Conservation (phyloP, 2,329 filamentous ascomycete species). For the Paraconiothyrium sp. region DNA sequence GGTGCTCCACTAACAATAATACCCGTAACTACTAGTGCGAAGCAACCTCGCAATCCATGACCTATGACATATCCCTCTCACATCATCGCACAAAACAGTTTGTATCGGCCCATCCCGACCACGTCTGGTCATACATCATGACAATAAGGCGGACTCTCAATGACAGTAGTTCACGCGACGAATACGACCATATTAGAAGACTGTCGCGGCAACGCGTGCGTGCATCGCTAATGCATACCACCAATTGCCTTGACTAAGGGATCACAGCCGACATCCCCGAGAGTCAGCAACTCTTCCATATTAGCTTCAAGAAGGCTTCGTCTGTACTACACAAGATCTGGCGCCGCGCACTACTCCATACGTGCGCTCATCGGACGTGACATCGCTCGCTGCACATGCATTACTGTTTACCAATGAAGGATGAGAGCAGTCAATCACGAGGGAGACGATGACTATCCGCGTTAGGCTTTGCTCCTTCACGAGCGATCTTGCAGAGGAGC, state of each 20-base stretch:
- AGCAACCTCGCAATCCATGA: not conserved
- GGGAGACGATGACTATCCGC: not conserved
- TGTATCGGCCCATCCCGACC: not conserved
- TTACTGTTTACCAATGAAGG: not conserved
- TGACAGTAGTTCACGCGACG: not conserved
- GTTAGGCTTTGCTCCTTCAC: not conserved
- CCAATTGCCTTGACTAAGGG: not conserved
- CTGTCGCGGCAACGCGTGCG: not conserved
- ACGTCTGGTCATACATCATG: not conserved
- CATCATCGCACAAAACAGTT: not conserved
- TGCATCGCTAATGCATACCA: conserved; percentile 1
- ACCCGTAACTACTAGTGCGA: not conserved
- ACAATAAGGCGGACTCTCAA: not conserved
- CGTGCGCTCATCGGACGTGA: not conserved
- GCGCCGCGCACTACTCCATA: not conserved
- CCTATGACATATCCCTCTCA: not conserved
- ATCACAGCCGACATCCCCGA: not conserved
- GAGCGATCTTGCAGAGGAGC: not conserved
- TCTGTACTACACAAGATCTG: not conserved
- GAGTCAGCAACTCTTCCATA: not conserved
- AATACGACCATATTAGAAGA: not conserved
- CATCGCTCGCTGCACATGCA: conserved; percentile 1
- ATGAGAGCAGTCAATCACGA: not conserved
- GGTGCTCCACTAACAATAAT: not conserved
- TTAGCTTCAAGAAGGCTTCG: not conserved